Evolutionary conservation across 2,329 filamentous ascomycete genomes (phyloP), one percentile per base, ranked within the genome.

Genomic region (Ceratocystis papillata): DNA sequence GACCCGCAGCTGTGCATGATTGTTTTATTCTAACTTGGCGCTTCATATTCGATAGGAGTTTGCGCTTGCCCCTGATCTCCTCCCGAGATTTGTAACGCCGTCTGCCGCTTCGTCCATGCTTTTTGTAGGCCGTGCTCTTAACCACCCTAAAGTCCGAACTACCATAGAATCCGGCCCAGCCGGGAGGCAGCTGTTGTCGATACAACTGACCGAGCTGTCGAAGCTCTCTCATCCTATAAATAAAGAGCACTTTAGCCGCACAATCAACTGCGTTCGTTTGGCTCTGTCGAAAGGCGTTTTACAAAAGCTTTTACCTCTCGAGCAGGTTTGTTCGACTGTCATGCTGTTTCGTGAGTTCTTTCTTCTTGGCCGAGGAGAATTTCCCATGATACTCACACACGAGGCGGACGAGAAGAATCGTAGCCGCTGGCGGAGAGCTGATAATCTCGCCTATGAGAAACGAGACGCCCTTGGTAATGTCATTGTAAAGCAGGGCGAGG

Each of bases 71-170:
- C 74, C 79, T 6, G 77, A 79, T 20, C 76, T 95, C 5, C 75
- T 96, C 1, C 94, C 94, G 0, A 85, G 84, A 12, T 96, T 96
- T 72, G 89, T 96, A 5, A 86, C 86, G 0, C 74, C 82, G 0
- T 77, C 86, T 3, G 89, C 90, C 1, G 90, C 90, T 6, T 81
- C 83, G 2, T 96, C 92, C 0, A 90, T 97, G 74, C 78, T 96
- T 4, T 96, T 96, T 72, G 87, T 96, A 69, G 94, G 94, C 10
- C 89, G 88, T 69, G 95, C 91, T 0, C 78, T 97, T 60, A 90
- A 95, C 70, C 89, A 96, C 70, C 87, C 96, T 65, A 82, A 88
- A 62, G 80, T 82, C 17, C 80, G 79, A 70, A 78, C 78, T 66
- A 78, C 75, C 60, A 73, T 77, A 8, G 77, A 79, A 67, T 75